Percentiles rank a stretch among this genome's conserved stretches.
phyloP scores from a whole-genome alignment of 768 basidiomycete species.

The Leccinum incarnatum region DNA sequence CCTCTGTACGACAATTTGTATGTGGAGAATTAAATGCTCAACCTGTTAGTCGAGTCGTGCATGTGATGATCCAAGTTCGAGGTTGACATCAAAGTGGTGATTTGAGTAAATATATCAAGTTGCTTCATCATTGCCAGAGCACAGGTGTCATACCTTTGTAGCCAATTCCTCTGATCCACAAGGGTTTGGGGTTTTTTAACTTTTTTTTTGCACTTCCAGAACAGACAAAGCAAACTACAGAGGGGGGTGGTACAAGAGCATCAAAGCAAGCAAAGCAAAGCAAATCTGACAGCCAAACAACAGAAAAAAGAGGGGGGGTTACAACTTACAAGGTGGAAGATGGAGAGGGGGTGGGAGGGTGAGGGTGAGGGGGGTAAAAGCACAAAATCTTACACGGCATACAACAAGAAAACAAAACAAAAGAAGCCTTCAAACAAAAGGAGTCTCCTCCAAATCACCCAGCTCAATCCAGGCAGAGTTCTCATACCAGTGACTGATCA shows the following conservation, averaged over 20 bases:
- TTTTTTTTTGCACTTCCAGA: constrained; percentile 1
- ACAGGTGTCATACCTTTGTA: not conserved
- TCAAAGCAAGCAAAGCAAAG: not conserved
- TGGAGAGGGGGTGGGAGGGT: not conserved
- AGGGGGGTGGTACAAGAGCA: not conserved
- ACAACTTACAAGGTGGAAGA: not conserved
- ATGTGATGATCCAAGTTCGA: not conserved
- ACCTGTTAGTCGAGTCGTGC: not conserved
- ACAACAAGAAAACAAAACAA: not conserved
- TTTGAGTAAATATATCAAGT: not conserved
- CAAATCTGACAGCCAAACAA: not conserved
- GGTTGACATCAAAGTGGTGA: not conserved
- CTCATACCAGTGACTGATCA: constrained; percentile 32
- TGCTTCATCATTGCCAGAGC: not conserved
- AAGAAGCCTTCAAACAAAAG: constrained; percentile 14
- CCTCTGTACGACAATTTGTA: constrained; percentile 21
- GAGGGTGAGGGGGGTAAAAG: not conserved
- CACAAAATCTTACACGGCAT: constrained; percentile 1
- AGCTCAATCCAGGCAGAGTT: constrained; percentile 36
- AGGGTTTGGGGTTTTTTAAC: constrained; percentile 5
- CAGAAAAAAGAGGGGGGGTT: not conserved
- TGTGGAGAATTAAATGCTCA: constrained; percentile 11
- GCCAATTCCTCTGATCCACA: not conserved
- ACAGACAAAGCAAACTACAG: constrained; percentile 12
- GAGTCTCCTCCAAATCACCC: constrained; percentile 26